Percentiles rank a stretch among this genome's conserved stretches.
These are phyloP conservation scores for Phytopythium sindhum DNA, from an alignment of 352 stramenopile species.

Conservation along the genomic window DNA sequence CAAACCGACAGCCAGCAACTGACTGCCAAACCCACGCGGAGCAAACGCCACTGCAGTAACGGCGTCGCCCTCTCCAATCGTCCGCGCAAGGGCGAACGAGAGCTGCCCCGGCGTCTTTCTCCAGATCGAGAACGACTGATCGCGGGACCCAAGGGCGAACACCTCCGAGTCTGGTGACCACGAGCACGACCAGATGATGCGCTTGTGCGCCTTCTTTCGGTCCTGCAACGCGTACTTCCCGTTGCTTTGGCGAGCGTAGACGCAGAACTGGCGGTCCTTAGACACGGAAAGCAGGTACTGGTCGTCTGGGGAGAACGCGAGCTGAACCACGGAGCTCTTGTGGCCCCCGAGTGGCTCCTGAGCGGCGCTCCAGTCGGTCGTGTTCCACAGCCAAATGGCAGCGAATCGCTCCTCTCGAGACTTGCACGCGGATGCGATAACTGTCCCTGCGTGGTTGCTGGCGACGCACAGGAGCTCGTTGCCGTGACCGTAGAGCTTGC, in stretches of 20 bases:
- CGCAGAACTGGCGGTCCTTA: conserved; percentile 66
- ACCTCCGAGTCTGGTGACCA: conserved; percentile 59
- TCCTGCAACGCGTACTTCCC: conserved; percentile 34
- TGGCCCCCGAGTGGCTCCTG: conserved; percentile 53
- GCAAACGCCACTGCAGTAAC: conserved; percentile 67
- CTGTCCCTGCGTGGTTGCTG: conserved; percentile 43
- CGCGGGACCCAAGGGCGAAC: conserved; percentile 59
- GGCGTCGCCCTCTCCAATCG: conserved; percentile 31
- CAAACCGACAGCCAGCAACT: conserved; percentile 52
- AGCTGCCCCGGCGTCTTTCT: conserved; percentile 4
- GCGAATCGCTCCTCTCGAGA: conserved; percentile 67
- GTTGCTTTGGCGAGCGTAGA: conserved; percentile 36
- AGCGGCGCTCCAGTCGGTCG: conserved; percentile 42
- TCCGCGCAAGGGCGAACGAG: conserved; percentile 20
- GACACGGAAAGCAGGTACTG: conserved; percentile 62
- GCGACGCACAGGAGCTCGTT: conserved; percentile 75
- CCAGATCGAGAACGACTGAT: conserved; percentile 69
- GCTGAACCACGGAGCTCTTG: conserved; percentile 76
- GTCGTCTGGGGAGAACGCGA: conserved; percentile 70
- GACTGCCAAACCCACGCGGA: conserved; percentile 9
- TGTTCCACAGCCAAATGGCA: conserved; percentile 64
- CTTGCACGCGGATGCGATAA: conserved; percentile 72
- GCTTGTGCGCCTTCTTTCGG: conserved; percentile 65
- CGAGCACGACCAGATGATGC: conserved; percentile 79
- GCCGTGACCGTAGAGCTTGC: conserved; percentile 77